Conservation (phyloP, 2,329 filamentous ascomycete genomes). For the Alternaria sp. region DNA sequence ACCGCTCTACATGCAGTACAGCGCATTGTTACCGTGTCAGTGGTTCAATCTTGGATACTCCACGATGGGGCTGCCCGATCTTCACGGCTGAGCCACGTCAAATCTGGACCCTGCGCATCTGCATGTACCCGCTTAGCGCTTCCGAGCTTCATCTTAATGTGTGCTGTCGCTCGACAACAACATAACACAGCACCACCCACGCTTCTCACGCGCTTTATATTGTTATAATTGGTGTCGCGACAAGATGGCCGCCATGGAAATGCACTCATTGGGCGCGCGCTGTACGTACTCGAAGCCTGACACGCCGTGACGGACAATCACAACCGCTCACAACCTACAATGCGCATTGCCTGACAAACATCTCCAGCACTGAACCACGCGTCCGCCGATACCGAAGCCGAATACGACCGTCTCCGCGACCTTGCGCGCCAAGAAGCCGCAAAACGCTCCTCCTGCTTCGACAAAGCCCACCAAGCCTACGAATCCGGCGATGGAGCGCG, state of each 20-base stretch:
- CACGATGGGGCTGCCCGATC: slow-evolving; percentile 8
- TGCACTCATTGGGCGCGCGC: slow-evolving; percentile 45
- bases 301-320: background rate
- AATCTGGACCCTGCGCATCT: slow-evolving; percentile 29
- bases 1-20: background rate
- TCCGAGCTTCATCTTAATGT: slow-evolving; percentile 12
- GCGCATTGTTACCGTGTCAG: slow-evolving; percentile 2
- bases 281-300: slow-evolving; percentile 26
- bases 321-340: background rate
- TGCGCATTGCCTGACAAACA: background rate
- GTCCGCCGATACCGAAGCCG: slow-evolving; percentile 64
- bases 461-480: slow-evolving; percentile 75
- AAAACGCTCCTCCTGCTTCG: slow-evolving; percentile 79
- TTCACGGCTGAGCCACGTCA: slow-evolving; percentile 9
- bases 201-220: background rate
- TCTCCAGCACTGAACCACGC: slow-evolving; percentile 44
- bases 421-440: slow-evolving; percentile 80
- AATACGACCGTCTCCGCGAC: slow-evolving; percentile 90
- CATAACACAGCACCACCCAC: slow-evolving; percentile 20
- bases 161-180: slow-evolving; percentile 16
- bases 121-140: slow-evolving; percentile 28
- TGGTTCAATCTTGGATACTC: slow-evolving; percentile 1
- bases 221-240: slow-evolving; percentile 12
- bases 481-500: slow-evolving; percentile 77
- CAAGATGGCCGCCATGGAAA: slow-evolving; percentile 41